Conservation (phyloP, 1,284 basidiomycete species). For the Athelia psychrophila region DNA sequence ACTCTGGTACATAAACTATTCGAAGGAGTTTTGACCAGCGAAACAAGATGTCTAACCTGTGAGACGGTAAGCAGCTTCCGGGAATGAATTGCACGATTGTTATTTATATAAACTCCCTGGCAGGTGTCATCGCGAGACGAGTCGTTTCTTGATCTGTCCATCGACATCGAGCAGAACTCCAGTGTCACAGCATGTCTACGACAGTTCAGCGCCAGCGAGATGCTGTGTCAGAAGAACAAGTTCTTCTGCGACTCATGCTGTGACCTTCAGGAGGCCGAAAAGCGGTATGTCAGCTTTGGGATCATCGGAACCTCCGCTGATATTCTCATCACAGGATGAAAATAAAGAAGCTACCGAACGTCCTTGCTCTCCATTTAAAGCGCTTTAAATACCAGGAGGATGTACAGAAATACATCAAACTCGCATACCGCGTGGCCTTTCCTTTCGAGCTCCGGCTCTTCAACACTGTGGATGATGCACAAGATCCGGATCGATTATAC, state of each 20-base stretch:
- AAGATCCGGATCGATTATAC: conserved; percentile 88
- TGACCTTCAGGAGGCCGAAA: conserved; percentile 96
- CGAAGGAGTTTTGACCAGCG: conserved; percentile 92
- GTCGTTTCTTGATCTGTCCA: conserved; percentile 93
- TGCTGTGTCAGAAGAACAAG: conserved; percentile 97
- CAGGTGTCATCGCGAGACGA: conserved; percentile 96
- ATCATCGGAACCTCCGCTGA: conserved; percentile 5
- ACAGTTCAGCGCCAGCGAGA: conserved; percentile 96
- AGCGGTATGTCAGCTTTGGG: conserved; percentile 58
- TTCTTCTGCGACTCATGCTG: conserved; percentile 98
- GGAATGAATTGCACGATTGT: conserved; percentile 2
- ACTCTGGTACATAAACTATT: conserved; percentile 93
- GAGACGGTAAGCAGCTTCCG: conserved; percentile 66
- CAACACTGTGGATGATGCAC: conserved; percentile 94
- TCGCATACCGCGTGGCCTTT: conserved; percentile 95
- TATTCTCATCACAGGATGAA: conserved; percentile 74
- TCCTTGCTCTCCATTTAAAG: conserved; percentile 94
- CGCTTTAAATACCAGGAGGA: conserved; percentile 98
- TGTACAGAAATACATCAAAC: conserved; percentile 86
- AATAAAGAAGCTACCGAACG: conserved; percentile 92
- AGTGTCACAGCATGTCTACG: conserved; percentile 94
- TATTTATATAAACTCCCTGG: conserved; percentile 7
- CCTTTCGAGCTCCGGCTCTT: conserved; percentile 92
- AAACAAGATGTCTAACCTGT: conserved; percentile 96
- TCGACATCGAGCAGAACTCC: conserved; percentile 97